Conservation (phyloP, 2,329 filamentous ascomycete species). For the Penicillium glabrum region DNA sequence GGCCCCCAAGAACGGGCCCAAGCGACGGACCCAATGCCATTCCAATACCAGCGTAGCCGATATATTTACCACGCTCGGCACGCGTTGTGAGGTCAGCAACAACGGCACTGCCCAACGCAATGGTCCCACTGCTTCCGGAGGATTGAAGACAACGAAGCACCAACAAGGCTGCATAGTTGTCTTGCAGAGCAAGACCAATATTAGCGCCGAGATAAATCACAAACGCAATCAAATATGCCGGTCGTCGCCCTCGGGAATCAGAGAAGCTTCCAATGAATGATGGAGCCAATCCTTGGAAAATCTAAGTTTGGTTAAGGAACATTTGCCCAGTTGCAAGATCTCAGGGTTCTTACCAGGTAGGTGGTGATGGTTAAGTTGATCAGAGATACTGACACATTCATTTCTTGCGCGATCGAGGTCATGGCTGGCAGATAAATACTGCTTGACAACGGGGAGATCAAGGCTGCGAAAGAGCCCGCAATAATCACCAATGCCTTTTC, state of each 20-base stretch:
- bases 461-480: constrained; percentile 11
- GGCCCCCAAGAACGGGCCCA: constrained; percentile 63
- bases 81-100: constrained; percentile 70
- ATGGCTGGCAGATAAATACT: constrained; percentile 41
- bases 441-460: constrained; percentile 21
- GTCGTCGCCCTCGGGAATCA: constrained; percentile 61
- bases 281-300: constrained; percentile 63
- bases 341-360: constrained; percentile 40
- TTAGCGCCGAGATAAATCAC: constrained; percentile 40
- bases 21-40: constrained; percentile 53
- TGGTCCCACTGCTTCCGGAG: constrained; percentile 61
- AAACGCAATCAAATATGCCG: constrained; percentile 61
- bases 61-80: constrained; percentile 70
- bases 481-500: background rate
- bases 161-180: constrained; percentile 34
- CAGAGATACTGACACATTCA: constrained; percentile 25
- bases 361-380: constrained; percentile 34
- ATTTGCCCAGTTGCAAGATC: background rate
- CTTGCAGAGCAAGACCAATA: constrained; percentile 38
- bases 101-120: constrained; percentile 70
- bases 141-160: constrained; percentile 39
- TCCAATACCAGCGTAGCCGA: constrained; percentile 64
- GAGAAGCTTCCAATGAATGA: constrained; percentile 59
- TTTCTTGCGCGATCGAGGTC: constrained; percentile 30
- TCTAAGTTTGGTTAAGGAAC: constrained; percentile 21